A percentile compares a stretch with the other conserved stretches of the same genome.
These are phyloP conservation scores for Anthoceros angustus DNA, from an alignment of 225 moss, liverwort and hornwort genomes.

Conservation along the genomic window DNA sequence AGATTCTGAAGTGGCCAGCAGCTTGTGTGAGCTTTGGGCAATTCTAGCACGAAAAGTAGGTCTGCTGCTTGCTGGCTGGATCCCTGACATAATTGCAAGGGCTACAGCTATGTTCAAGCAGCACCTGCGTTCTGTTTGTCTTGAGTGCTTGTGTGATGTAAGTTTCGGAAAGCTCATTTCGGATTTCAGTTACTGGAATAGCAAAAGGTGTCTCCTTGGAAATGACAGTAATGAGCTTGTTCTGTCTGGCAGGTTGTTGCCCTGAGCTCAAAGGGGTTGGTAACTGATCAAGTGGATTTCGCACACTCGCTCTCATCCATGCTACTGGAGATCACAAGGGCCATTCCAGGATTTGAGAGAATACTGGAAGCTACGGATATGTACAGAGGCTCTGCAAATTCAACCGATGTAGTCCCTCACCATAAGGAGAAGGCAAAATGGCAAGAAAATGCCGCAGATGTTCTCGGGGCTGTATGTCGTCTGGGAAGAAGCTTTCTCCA, in stretches of 20 bases:
- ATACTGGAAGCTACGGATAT: slow-evolving; percentile 11
- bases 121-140: slow-evolving; percentile 31
- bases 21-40: slow-evolving; percentile 43
- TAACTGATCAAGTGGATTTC: slow-evolving; percentile 12
- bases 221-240: neutral
- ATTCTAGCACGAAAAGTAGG: slow-evolving; percentile 30
- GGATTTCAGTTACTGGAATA: neutral
- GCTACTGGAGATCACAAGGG: slow-evolving; percentile 20
- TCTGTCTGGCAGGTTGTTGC: slow-evolving; percentile 19
- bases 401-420: slow-evolving; percentile 8
- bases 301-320: slow-evolving; percentile 9
- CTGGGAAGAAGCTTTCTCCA: slow-evolving; percentile 30
- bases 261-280: slow-evolving; percentile 13
- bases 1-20: slow-evolving; percentile 33
- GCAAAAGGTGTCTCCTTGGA: neutral
- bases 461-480: slow-evolving; percentile 27
- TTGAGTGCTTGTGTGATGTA: slow-evolving; percentile 37
- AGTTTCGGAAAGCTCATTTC: neutral
- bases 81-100: slow-evolving; percentile 26
- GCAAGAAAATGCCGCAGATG: slow-evolving; percentile 23
- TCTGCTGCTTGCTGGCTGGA: slow-evolving; percentile 21
- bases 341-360: slow-evolving; percentile 16
- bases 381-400: slow-evolving; percentile 9
- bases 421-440: slow-evolving; percentile 16
- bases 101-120: slow-evolving; percentile 37